Evolutionary conservation across 2,329 filamentous ascomycete genomes (phyloP).

Genomic region (Colletotrichum sojae): DNA sequence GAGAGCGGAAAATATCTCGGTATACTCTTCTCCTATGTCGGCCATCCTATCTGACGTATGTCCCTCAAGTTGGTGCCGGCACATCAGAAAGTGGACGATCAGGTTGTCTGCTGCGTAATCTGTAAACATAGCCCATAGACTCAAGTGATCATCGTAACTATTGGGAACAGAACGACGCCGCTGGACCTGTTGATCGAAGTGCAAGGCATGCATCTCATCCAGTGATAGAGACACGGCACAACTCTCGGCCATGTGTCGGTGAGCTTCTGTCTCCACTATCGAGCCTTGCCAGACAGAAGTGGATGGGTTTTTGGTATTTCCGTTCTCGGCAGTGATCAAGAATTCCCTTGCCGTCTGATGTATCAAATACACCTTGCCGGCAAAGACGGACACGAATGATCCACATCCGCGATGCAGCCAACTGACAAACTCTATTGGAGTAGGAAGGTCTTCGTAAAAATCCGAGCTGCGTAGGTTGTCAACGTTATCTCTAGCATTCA

Average conservation of each 20-base stretch:
- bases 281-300: background rate
- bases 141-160: too few relatives aligned
- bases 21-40: too few relatives aligned
- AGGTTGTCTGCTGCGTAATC: too few relatives aligned
- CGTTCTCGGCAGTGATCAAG: background rate
- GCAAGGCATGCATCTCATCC: too few relatives aligned
- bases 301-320: rapidly evolving
- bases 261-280: background rate
- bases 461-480: background rate
- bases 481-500: background rate
- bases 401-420: background rate
- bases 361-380: background rate
- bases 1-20: too few relatives aligned
- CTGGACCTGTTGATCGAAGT: too few relatives aligned
- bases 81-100: too few relatives aligned
- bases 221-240: background rate
- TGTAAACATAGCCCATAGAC: too few relatives aligned
- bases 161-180: too few relatives aligned
- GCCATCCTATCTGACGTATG: too few relatives aligned
- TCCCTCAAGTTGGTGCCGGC: too few relatives aligned
- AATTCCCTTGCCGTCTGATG: slow-evolving; percentile 11
- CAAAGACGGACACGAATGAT: background rate
- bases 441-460: background rate
- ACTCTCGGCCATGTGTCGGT: background rate
- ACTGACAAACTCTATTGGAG: background rate